A percentile compares a stretch with the other conserved stretches of the same genome.
These are phyloP conservation scores for Inonotus obliquus DNA, from an alignment of 1,284 basidiomycete genomes.

Conservation along the genomic window DNA sequence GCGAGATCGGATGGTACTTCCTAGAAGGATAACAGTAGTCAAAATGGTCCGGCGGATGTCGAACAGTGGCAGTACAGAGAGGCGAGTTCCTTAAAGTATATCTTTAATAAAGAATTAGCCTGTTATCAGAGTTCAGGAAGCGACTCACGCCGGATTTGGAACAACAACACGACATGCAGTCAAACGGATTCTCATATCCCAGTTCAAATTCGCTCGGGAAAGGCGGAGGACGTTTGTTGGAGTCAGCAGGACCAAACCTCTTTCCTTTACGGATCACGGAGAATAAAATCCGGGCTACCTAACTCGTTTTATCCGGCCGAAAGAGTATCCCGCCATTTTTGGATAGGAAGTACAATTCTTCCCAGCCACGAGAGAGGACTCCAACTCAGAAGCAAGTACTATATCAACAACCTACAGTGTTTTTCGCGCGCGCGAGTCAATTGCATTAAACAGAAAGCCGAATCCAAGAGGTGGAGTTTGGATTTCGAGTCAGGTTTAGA, in stretches of 20 bases:
- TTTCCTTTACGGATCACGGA: too few relatives aligned
- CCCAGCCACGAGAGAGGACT: too few relatives aligned
- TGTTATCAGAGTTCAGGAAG: background rate
- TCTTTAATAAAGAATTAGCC: background rate
- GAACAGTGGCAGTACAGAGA: background rate
- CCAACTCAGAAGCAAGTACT: too few relatives aligned
- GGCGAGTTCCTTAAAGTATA: background rate
- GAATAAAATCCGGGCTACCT: background rate
- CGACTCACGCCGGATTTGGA: background rate
- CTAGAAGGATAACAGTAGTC: background rate
- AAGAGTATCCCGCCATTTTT: too few relatives aligned
- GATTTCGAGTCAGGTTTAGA: background rate
- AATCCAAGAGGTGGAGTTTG: background rate
- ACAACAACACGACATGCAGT: background rate
- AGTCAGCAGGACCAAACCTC: too few relatives aligned
- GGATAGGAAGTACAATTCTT: background rate
- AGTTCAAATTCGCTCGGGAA: background rate
- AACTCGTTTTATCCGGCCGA: too few relatives aligned
- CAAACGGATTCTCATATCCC: background rate
- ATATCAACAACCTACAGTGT: background rate
- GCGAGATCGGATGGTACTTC: background rate
- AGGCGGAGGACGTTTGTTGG: too few relatives aligned
- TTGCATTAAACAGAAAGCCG: background rate
- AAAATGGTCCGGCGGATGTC: background rate
- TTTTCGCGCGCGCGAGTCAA: background rate